Base-by-base conservation (phyloP, 352 stramenopile genomes). In the Elongisporangium undulatum region DNA sequence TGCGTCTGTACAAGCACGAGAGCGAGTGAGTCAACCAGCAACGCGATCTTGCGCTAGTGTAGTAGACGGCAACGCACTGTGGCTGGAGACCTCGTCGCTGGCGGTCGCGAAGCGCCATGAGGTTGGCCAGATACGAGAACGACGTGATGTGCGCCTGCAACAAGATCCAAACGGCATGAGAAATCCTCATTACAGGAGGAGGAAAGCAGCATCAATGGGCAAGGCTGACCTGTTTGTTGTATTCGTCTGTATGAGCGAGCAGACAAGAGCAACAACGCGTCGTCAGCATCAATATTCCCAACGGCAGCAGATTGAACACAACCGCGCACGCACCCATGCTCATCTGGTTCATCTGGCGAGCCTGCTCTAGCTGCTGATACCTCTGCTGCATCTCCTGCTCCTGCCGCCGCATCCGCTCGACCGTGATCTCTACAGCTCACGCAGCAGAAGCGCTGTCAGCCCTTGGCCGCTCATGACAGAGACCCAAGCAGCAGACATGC, bases 61-160 rank as follows among this genome's bases (percentile, higher is more conserved):
- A 6, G 19, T 13, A 55, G 55, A 41, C 7, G 23, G 19, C 16
- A 54, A 68, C 66, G 29, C 61, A 72, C 22, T 66, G 66, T 29
- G 62, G 45, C 19, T 78, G 62, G 21, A 69, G 63, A 45, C 57
- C 22, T 61, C 72, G 53, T 21, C 69, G 62, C 54, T 80, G 76
- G 24, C 70, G 71, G 58, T 77, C 71, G 48, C 74, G 69, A 22
- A 73, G 67, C n/a, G 74, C 74, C 66, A 83, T 77, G 55, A 83
- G 72, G 61, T 80, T 83, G 7, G 74, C 74, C 12, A 83, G 60
- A 51, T 77, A 83, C 53, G 74, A 74, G 52, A 83, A 83, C 23
- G 74, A 80, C 54, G 67, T 74, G 19, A 83, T 45, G n/a, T 83
- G 74, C 16, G 80, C 38, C 74, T 82, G 45, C n/a, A 15, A 20